Percentiles rank a stretch among this genome's conserved stretches.
Evolutionary conservation across 768 basidiomycete genomes (phyloP).

Genomic region (Rhizopogon sp.): DNA sequence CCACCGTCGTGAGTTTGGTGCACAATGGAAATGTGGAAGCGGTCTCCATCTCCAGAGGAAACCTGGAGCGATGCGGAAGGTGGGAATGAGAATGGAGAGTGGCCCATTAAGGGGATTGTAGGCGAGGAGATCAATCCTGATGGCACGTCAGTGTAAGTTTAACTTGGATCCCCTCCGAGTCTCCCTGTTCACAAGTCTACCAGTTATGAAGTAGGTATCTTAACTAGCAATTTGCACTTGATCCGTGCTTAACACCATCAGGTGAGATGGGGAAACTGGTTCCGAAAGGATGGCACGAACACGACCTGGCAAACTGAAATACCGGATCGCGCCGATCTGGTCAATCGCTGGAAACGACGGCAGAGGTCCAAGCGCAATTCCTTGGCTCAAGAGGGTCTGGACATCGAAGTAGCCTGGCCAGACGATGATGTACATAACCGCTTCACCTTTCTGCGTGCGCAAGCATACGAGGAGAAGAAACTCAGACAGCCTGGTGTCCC

Average conservation of each 20-base stretch:
- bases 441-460: slow-evolving; percentile 36
- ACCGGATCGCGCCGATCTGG: slow-evolving; percentile 12
- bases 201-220: slow-evolving; percentile 27
- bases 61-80: slow-evolving; percentile 28
- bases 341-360: slow-evolving; percentile 29
- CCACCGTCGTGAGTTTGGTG: background rate
- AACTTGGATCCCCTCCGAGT: background rate
- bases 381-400: slow-evolving; percentile 26
- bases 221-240: background rate
- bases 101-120: slow-evolving; percentile 24
- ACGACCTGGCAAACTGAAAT: slow-evolving; percentile 44
- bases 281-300: slow-evolving; percentile 45
- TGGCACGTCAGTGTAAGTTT: slow-evolving; percentile 20
- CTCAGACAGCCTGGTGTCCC: slow-evolving; percentile 11
- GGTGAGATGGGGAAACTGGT: slow-evolving; percentile 53
- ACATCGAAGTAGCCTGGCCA: slow-evolving; percentile 35
- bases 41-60: slow-evolving; percentile 25
- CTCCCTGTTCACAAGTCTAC: slow-evolving; percentile 4
- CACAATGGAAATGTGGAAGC: slow-evolving; percentile 17
- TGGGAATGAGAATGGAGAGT: slow-evolving; percentile 24
- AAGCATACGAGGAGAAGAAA: slow-evolving; percentile 43
- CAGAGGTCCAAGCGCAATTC: slow-evolving; percentile 26
- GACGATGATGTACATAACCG: slow-evolving; percentile 39
- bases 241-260: slow-evolving; percentile 16
- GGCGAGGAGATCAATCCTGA: slow-evolving; percentile 28